These are phyloP conservation scores for Aeschynomene evenia DNA, from an alignment of 306 rosid genomes.

Conservation along the genomic window DNA sequence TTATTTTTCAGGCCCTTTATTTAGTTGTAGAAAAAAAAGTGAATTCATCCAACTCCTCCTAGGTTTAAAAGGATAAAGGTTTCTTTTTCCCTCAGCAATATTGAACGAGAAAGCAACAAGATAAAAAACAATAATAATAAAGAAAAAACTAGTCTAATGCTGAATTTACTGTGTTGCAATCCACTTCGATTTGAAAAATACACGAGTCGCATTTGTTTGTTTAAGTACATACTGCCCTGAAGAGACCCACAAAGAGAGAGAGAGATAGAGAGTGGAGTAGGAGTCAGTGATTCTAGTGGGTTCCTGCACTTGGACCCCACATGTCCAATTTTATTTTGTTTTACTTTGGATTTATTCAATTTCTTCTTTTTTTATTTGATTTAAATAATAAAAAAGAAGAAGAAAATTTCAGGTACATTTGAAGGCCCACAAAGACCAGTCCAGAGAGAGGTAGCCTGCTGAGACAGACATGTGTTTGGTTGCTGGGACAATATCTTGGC, in stretches of 20 bases:
- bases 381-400: too few species aligned
- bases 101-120: constrained; percentile 36
- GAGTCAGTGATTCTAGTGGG: constrained; percentile 83
- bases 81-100: constrained; percentile 19
- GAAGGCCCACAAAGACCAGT: constrained; percentile 44
- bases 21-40: constrained; percentile 32
- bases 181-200: constrained; percentile 9
- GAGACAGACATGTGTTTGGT: constrained; percentile 41
- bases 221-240: constrained; percentile 45
- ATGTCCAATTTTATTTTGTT: constrained; percentile 8
- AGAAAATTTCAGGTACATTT: constrained; percentile 7
- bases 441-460: constrained; percentile 36
- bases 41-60: constrained; percentile 33
- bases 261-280: constrained; percentile 75
- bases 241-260: constrained; percentile 31
- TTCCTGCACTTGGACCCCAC: constrained; percentile 58
- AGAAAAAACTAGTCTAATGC: constrained; percentile 36
- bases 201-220: constrained; percentile 28
- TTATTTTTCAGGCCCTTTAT: not conserved
- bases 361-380: not conserved
- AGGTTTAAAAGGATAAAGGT: not conserved
- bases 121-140: not conserved
- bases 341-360: not conserved
- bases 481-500: constrained; percentile 52
- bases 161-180: constrained; percentile 31